Conservation (phyloP, 2,329 filamentous ascomycete genomes). For the Colletotrichum cuscutae region DNA sequence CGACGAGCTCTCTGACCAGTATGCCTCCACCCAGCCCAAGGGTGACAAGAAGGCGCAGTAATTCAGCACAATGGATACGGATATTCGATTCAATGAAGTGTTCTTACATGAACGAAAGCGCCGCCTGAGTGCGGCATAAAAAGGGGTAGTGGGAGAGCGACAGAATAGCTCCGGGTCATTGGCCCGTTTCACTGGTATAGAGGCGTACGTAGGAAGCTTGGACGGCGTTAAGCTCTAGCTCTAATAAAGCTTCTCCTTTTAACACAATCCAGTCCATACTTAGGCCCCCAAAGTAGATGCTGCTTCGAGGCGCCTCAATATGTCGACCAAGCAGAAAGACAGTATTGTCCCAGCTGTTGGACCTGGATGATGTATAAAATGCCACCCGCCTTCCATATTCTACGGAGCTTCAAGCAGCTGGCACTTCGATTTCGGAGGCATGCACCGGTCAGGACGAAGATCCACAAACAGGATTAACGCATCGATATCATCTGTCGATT, state of each 20-base stretch:
- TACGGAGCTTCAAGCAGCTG: background rate
- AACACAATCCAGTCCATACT: background rate
- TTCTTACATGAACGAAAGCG: background rate
- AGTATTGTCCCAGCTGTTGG: background rate
- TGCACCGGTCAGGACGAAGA: too few species aligned
- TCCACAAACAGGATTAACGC: too few species aligned
- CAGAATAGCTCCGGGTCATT: background rate
- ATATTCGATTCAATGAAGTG: background rate
- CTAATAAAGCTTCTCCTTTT: constrained; percentile 10
- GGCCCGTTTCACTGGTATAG: background rate
- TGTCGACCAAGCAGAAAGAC: background rate
- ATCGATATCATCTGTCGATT: background rate
- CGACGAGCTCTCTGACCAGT: constrained; percentile 85
- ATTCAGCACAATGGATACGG: background rate
- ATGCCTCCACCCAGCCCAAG: constrained; percentile 66
- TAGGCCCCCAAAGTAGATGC: background rate
- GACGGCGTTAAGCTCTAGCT: constrained; percentile 20
- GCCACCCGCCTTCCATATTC: background rate
- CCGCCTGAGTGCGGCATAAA: background rate
- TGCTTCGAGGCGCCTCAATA: background rate
- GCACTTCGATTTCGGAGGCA: background rate
- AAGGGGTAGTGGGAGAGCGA: background rate
- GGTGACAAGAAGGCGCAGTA: constrained; percentile 70
- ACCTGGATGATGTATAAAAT: background rate
- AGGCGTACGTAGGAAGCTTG: background rate